Evolutionary conservation across 441 rosid genomes (phyloP), one percentile per base, ranked within the genome.

Genomic region (Viola pubescens): DNA sequence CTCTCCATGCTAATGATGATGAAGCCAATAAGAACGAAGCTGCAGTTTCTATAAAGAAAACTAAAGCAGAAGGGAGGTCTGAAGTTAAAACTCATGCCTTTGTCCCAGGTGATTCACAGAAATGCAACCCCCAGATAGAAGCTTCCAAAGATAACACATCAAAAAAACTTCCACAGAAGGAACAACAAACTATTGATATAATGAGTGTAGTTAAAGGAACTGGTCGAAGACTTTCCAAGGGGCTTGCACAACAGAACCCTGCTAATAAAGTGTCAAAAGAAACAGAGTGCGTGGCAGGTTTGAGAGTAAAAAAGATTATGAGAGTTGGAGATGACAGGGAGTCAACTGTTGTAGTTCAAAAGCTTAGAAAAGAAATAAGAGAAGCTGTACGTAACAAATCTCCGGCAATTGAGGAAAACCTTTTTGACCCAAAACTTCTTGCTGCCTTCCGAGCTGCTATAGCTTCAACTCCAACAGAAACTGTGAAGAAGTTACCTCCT

Each of bases 271-370:
- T 75, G 70, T 79, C 74, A 51, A 72, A 65, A 54, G 87, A 79
- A 58, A 80, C 73, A 74, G 96, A 83, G 60, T 79, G 49, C 76
- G 66, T 58, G 49, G 79, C 80, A 55, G 86, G 95, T 66, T 70
- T 94, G 83, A 81, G 99, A 75, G 94, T 94, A 41, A 94, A 94
- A 73, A 94, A 87, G 83, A 88, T 94, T 64, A 81, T 88, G 88
- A 86, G 88, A 63, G 52, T 76, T 40, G 65, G 72, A 16, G 88
- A 84, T 52, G 90, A 82, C 67, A 76, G 81, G 63, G 95, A 94
- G 64, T 84, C 95, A 61, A 74, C 91, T 53, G 70, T 59, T 59
- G 70, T 73, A 53, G 97, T 91, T 76, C 87, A 91, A 77, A 81
- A 84, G 60, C 84, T 94, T 65, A 87, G 95, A 75, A 74, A 86